A percentile compares a stretch with the other conserved stretches of the same genome.
Conservation (phyloP, 768 basidiomycete genomes). For the Boletus insuetus region DNA sequence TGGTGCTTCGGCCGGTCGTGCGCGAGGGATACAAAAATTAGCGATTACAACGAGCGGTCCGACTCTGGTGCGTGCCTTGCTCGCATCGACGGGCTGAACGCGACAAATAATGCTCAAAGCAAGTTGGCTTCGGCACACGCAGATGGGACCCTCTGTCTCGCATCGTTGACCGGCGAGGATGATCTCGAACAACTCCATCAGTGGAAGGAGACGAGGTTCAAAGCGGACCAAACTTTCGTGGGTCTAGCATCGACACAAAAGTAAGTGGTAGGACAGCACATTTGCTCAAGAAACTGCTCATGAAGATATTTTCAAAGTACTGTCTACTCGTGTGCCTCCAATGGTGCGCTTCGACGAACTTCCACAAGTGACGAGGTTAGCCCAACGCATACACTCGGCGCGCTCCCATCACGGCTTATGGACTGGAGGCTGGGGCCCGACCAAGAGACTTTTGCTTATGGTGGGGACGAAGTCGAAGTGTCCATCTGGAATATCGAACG, state of each 20-base stretch:
- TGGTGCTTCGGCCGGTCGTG: constrained; percentile 32
- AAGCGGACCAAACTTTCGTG: constrained; percentile 51
- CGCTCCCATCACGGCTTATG: constrained; percentile 65
- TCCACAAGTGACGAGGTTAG: constrained; percentile 27
- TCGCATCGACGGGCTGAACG: constrained; percentile 9
- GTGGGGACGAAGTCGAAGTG: constrained; percentile 82
- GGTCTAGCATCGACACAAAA: constrained; percentile 51
- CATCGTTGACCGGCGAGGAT: constrained; percentile 42
- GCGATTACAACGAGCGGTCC: constrained; percentile 30
- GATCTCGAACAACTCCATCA: constrained; percentile 38
- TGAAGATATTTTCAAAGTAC: constrained; percentile 19
- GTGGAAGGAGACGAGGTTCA: constrained; percentile 68
- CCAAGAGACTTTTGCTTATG: constrained; percentile 66
- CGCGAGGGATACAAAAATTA: constrained; percentile 40
- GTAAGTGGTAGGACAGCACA: constrained; percentile 37
- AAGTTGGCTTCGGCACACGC: constrained; percentile 68
- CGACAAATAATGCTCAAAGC: constrained; percentile 35
- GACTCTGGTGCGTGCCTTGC: constrained; percentile 38
- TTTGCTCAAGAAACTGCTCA: constrained; percentile 1
- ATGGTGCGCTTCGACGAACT: constrained; percentile 64
- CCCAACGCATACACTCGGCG: constrained; percentile 31
- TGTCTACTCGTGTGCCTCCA: constrained; percentile 71
- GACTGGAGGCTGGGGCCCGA: constrained; percentile 62
- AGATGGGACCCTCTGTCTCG: constrained; percentile 52
- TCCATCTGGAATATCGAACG: constrained; percentile 77